Conservation (phyloP, 306 rosid genomes). For the Cicer cuneatum region DNA sequence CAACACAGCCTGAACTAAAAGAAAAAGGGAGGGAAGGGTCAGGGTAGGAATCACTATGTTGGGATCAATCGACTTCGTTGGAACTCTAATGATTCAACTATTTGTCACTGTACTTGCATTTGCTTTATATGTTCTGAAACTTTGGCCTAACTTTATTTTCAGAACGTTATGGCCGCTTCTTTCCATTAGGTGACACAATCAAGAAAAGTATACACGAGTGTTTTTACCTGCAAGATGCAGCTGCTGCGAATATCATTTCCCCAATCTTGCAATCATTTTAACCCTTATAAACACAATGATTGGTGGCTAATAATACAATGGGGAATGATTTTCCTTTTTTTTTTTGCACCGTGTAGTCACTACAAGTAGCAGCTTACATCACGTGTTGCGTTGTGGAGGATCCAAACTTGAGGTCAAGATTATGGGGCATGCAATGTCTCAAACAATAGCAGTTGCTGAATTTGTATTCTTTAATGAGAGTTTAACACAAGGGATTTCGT, state of each 20-base stretch:
- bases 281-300: neutral
- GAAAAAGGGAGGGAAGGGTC: neutral
- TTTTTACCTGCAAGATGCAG: neutral
- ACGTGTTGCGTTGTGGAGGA: too few species aligned
- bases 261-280: neutral
- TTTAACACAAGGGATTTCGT: too few species aligned
- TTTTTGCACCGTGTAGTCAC: too few species aligned
- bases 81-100: conserved; percentile 25
- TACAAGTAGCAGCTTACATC: too few species aligned
- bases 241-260: neutral
- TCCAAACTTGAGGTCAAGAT: too few species aligned
- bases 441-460: neutral
- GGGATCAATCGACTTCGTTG: conserved; percentile 28
- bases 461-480: too few species aligned
- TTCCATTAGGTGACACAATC: neutral
- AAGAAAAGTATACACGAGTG: neutral
- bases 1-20: conserved; percentile 27
- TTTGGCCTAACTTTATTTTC: conserved; percentile 3
- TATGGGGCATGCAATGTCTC: neutral
- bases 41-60: conserved; percentile 1
- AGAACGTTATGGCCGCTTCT: conserved; percentile 5
- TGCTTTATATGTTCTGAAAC: conserved; percentile 9
- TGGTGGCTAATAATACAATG: too few species aligned
- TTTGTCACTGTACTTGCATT: conserved; percentile 31
- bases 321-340: too few species aligned